These are phyloP conservation scores for Diutina mesorugosa DNA, from an alignment of 1,139 yeast genomes.

Conservation along the genomic window DNA sequence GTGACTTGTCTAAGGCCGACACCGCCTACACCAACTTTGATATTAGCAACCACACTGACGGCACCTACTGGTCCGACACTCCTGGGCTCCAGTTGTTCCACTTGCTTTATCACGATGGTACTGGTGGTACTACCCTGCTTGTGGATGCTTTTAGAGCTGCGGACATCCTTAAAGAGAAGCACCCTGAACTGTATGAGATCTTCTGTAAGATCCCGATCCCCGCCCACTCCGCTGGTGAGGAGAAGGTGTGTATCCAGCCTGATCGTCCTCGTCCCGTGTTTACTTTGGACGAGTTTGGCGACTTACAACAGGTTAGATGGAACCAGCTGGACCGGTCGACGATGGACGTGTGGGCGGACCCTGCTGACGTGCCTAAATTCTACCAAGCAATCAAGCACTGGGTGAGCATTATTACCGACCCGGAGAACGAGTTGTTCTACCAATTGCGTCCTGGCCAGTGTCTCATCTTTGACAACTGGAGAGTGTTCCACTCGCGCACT, in stretches of 20 bases:
- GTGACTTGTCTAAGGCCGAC: constrained; percentile 59
- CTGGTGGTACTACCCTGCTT: constrained; percentile 63
- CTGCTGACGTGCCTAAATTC: constrained; percentile 42
- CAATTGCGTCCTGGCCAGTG: constrained; percentile 59
- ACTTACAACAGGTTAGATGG: constrained; percentile 60
- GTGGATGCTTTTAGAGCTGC: constrained; percentile 65
- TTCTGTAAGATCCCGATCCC: constrained; percentile 43
- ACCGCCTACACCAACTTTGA: constrained; percentile 67
- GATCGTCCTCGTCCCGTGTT: constrained; percentile 50
- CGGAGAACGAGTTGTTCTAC: constrained; percentile 41
- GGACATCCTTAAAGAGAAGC: constrained; percentile 25
- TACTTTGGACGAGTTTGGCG: constrained; percentile 39
- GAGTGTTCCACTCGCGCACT: constrained; percentile 54
- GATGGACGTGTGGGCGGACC: constrained; percentile 44
- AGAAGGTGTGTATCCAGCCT: constrained; percentile 52
- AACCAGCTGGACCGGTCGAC: constrained; percentile 64
- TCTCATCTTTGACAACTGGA: constrained; percentile 65
- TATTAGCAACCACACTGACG: constrained; percentile 61
- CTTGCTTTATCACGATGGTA: constrained; percentile 50
- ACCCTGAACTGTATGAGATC: constrained; percentile 45
- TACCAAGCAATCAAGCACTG: constrained; percentile 50
- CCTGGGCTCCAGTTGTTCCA: constrained; percentile 70
- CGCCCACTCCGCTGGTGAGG: constrained; percentile 75
- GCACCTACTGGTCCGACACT: constrained; percentile 69
- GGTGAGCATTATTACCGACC: constrained; percentile 39